These are phyloP conservation scores for Leavenworthia alabamica DNA, from an alignment of 345 rosid genomes.

Conservation along the genomic window DNA sequence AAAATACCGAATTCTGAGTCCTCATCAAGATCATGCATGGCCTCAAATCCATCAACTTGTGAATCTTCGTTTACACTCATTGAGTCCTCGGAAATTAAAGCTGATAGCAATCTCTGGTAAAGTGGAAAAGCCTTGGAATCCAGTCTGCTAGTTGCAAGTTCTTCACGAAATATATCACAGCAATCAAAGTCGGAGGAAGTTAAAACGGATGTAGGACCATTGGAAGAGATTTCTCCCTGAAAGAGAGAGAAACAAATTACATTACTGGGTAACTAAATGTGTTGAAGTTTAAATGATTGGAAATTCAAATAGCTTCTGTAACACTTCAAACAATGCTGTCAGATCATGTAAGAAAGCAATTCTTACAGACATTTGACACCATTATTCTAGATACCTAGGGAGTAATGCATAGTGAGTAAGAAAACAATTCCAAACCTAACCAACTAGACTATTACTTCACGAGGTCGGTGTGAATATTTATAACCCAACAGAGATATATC, in stretches of 20 bases:
- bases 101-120: conserved; percentile 69
- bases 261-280: conserved; percentile 8
- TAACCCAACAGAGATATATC: conserved; percentile 3
- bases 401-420: conserved; percentile 4
- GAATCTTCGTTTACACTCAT: conserved; percentile 27
- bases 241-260: not conserved
- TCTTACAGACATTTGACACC: too few species aligned
- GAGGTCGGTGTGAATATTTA: not conserved
- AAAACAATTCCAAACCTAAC: too few species aligned
- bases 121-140: conserved; percentile 41
- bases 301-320: not conserved
- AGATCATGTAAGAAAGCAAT: too few species aligned
- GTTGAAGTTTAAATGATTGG: conserved; percentile 3
- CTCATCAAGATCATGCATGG: conserved; percentile 47
- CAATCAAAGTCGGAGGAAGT: conserved; percentile 19
- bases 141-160: conserved; percentile 17
- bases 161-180: conserved; percentile 9
- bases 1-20: conserved; percentile 48
- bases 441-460: conserved; percentile 9
- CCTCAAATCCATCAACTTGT: conserved; percentile 43
- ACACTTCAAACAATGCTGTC: not conserved
- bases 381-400: not conserved
- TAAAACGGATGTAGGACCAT: conserved; percentile 5
- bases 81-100: conserved; percentile 75
- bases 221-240: conserved; percentile 27